These are phyloP conservation scores for Lentinula detonsa DNA, from an alignment of 768 basidiomycete species.

Conservation along the genomic window DNA sequence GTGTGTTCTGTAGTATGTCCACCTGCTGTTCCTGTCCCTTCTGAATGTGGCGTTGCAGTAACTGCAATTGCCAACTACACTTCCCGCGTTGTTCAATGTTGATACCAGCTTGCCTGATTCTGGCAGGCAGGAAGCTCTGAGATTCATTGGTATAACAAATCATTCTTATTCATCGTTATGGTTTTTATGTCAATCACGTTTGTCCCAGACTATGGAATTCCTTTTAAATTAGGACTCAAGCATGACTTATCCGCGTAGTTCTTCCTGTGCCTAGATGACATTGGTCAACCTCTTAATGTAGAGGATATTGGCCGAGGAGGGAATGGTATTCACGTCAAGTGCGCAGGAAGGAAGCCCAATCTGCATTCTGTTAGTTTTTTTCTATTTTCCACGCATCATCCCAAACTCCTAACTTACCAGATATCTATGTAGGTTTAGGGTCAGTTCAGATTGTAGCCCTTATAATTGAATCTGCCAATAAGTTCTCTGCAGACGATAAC, in stretches of 20 bases:
- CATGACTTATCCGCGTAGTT: background rate
- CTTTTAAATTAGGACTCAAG: background rate
- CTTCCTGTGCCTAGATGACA: conserved; percentile 14
- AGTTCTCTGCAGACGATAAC: background rate
- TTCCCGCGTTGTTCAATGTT: conserved; percentile 18
- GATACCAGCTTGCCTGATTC: conserved; percentile 18
- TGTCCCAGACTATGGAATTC: background rate
- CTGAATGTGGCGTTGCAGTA: conserved; percentile 12
- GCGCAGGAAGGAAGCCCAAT: conserved; percentile 14
- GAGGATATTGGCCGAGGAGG: conserved; percentile 16
- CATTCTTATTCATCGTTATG: background rate
- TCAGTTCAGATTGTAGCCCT: background rate
- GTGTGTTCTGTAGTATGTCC: background rate
- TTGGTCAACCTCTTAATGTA: conserved; percentile 19
- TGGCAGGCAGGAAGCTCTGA: conserved; percentile 24
- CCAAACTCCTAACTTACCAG: background rate
- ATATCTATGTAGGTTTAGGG: background rate
- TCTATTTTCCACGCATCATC: background rate
- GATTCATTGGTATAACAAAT: conserved; percentile 17
- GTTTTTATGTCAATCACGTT: background rate
- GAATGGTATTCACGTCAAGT: conserved; percentile 13
- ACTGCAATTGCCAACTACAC: conserved; percentile 32
- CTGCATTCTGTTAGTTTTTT: conserved; percentile 12
- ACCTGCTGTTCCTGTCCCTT: background rate
- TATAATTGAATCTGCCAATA: too few species aligned